Base-by-base conservation (phyloP, 345 rosid species). In the Raphanus sativus region DNA sequence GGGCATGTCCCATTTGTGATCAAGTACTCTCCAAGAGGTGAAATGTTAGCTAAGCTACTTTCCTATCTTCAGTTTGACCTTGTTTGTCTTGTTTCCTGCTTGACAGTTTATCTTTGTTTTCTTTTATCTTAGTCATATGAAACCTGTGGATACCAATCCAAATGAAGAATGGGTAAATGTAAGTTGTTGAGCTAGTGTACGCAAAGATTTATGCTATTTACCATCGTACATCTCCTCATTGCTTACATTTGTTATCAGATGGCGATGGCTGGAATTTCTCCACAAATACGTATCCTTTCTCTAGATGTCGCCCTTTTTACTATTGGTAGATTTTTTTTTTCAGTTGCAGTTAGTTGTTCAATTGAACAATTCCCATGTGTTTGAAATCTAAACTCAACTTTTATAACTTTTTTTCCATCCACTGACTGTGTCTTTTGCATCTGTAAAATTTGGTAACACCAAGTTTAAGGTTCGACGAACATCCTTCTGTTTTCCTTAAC, bases 131-230 rank as follows among this genome's bases (percentile, higher is more conserved):
- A 95, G 99, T 82, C 87, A 81, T 26, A 82, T 92, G 92, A 94
- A 88, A 85, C 90, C 97, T 67, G 86, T 92, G 87, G 94, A 94
- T 69, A 83, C 89, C 85, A 92, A 85, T 81, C 97, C 99, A 77
- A 89, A 86, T 86, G 94, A 94, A 64, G 97, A 94, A 81, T 94
- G 99, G 99, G 76, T 86, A 70, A 92, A 90, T 87, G 98, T 95
- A 91, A 89, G 98, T 34, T 55, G 72, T 42, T 77, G 65, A 26
- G 13, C 50, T 60, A 25, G 68, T 21, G 26, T 33, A 69, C 6
- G 2, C 75, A 36, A 71, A 60, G 34, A 34, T 65, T 11, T 65
- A 6, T 54, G 17, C 1, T 42, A 8, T 40, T 40, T 66, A 15
- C 7, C 54, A 58, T 50, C 74, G 62, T 33, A 73, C 77, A 33